Evolutionary conservation across 2,329 filamentous ascomycete genomes (phyloP).

Genomic region (Corinectria fuckeliana): DNA sequence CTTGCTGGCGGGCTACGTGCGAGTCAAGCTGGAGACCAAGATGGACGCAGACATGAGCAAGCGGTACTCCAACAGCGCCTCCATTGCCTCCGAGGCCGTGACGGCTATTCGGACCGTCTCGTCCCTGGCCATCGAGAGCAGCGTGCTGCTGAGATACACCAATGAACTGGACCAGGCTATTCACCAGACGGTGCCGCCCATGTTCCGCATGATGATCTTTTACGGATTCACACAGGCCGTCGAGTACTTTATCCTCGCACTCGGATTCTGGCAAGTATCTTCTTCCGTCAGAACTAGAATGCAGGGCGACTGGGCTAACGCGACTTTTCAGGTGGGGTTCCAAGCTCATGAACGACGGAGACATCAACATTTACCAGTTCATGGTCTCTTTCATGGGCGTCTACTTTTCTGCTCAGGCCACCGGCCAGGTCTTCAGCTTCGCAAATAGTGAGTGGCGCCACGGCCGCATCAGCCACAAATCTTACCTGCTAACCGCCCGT

Average conservation of each 20-base stretch:
- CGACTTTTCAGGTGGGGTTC: constrained; percentile 40
- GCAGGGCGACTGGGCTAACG: background rate
- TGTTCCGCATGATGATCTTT: constrained; percentile 42
- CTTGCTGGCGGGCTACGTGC: constrained; percentile 42
- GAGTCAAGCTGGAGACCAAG: constrained; percentile 46
- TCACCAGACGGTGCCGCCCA: constrained; percentile 27
- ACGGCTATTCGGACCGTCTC: constrained; percentile 48
- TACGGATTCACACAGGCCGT: constrained; percentile 45
- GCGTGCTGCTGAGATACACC: constrained; percentile 38
- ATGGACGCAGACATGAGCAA: constrained; percentile 45
- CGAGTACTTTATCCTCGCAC: constrained; percentile 44
- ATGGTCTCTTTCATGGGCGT: constrained; percentile 58
- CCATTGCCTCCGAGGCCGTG: constrained; percentile 49
- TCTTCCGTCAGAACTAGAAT: background rate
- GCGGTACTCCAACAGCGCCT: constrained; percentile 42
- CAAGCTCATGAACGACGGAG: constrained; percentile 45
- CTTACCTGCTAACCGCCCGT: background rate
- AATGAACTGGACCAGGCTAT: constrained; percentile 39
- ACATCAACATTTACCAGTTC: constrained; percentile 58
- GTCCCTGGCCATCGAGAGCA: constrained; percentile 48
- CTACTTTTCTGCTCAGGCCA: constrained; percentile 50
- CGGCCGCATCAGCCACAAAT: background rate
- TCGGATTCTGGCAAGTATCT: constrained; percentile 47
- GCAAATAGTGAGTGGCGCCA: constrained; percentile 46
- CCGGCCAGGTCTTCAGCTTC: constrained; percentile 49